phyloP scores from a whole-genome alignment of 78 protist species.

The Diacronema lutheri region DNA sequence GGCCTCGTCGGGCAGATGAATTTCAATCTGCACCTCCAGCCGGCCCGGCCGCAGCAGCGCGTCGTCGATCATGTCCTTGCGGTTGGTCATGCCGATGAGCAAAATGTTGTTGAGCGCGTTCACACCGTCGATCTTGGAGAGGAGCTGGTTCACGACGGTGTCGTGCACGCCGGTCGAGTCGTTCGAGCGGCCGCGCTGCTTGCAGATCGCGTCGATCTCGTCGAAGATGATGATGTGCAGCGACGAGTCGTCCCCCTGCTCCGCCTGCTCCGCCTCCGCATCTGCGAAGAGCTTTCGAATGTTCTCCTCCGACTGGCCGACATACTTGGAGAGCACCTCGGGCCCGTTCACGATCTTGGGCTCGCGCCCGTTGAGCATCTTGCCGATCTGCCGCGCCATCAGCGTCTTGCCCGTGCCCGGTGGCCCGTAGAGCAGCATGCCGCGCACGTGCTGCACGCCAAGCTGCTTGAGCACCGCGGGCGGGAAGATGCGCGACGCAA shows the following conservation, averaged over 20 bases:
- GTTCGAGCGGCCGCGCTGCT: slow-evolving; percentile 72
- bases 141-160: slow-evolving; percentile 95
- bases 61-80: slow-evolving; percentile 94
- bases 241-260: slow-evolving; percentile 85
- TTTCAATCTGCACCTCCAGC: slow-evolving; percentile 93
- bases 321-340: slow-evolving; percentile 54
- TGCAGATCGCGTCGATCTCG: slow-evolving; percentile 98
- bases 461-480: slow-evolving; percentile 68
- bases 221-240: slow-evolving; percentile 97
- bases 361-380: slow-evolving; percentile 93
- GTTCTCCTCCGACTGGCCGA: slow-evolving; percentile 96
- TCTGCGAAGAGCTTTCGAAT: slow-evolving; percentile 92
- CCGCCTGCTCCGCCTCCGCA: slow-evolving; percentile 75
- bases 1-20: slow-evolving; percentile 92
- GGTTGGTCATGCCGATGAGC: slow-evolving; percentile 98
- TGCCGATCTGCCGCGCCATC: slow-evolving; percentile 97
- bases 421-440: slow-evolving; percentile 33
- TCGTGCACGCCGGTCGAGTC: slow-evolving; percentile 82
- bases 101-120: slow-evolving; percentile 96
- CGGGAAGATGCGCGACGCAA: slow-evolving; percentile 95
- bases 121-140: slow-evolving; percentile 98
- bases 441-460: slow-evolving; percentile 95
- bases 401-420: slow-evolving; percentile 90
- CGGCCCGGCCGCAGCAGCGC: slow-evolving; percentile 98
- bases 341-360: slow-evolving; percentile 86